These are phyloP conservation scores for Coemansia sp. DNA, from an alignment of 192 early-diverging fungal species.

Conservation along the genomic window DNA sequence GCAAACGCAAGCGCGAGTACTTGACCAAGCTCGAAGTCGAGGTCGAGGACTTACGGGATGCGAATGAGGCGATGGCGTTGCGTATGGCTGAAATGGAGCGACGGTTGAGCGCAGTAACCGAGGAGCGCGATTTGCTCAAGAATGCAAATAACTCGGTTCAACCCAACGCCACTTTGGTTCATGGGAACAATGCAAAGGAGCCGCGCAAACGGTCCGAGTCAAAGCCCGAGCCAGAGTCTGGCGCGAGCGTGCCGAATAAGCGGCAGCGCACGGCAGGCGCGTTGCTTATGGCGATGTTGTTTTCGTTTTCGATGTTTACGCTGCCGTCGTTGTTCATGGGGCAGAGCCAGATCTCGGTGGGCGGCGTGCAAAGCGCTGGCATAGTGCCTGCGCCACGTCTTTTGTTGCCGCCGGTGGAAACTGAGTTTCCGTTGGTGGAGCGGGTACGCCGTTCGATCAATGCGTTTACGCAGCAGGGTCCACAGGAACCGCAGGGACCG, in stretches of 20 bases:
- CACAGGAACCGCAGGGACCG: conserved; percentile 2
- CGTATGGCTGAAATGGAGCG: conserved; percentile 58
- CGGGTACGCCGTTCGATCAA: conserved; percentile 41
- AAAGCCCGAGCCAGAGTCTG: conserved; percentile 7
- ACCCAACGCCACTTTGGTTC: neutral
- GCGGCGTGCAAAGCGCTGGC: conserved; percentile 30
- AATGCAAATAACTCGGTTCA: conserved; percentile 4
- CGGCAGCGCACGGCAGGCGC: conserved; percentile 30
- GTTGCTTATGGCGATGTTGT: conserved; percentile 68
- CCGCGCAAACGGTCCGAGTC: conserved; percentile 6
- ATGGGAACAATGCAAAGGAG: neutral
- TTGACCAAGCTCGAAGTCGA: conserved; percentile 72
- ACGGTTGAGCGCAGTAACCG: conserved; percentile 46
- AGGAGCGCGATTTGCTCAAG: conserved; percentile 53
- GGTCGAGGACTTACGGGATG: conserved; percentile 61
- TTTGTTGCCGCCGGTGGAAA: conserved; percentile 19
- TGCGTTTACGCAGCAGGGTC: conserved; percentile 22
- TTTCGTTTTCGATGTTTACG: conserved; percentile 82
- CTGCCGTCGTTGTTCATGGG: conserved; percentile 59
- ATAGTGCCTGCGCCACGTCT: conserved; percentile 25
- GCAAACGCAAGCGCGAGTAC: conserved; percentile 90
- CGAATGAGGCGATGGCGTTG: conserved; percentile 60
- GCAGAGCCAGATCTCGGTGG: conserved; percentile 30
- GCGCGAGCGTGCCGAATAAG: conserved; percentile 1
- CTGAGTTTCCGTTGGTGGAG: conserved; percentile 31